phyloP scores from a whole-genome alignment of 2,329 filamentous ascomycete genomes.

The Aspergillus jensenii region DNA sequence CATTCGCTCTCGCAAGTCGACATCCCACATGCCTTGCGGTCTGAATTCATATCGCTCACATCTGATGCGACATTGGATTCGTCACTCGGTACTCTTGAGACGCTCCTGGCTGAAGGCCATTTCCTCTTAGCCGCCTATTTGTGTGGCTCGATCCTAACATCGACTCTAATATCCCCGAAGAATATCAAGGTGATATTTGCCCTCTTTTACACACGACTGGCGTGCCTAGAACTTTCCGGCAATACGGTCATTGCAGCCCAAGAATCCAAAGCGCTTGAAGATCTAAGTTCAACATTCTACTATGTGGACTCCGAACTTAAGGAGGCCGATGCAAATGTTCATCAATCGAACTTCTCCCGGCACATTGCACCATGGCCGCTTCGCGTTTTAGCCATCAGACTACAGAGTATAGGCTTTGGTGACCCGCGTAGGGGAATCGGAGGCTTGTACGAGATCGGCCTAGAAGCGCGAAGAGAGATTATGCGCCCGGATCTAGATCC shows the following conservation, averaged over 20 bases:
- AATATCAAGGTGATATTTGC: slow-evolving; percentile 69
- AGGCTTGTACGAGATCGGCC: slow-evolving; percentile 83
- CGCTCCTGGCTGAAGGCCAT: slow-evolving; percentile 69
- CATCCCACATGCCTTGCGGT: slow-evolving; percentile 66
- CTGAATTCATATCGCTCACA: slow-evolving; percentile 63
- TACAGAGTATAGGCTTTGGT: slow-evolving; percentile 82
- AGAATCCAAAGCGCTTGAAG: slow-evolving; percentile 63
- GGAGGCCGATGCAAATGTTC: slow-evolving; percentile 50
- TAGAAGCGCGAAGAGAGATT: slow-evolving; percentile 69
- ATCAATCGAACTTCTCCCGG: slow-evolving; percentile 63
- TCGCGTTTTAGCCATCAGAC: slow-evolving; percentile 75
- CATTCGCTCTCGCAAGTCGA: slow-evolving; percentile 70
- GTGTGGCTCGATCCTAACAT: slow-evolving; percentile 42
- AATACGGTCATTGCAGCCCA: slow-evolving; percentile 67
- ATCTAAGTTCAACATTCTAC: slow-evolving; percentile 59
- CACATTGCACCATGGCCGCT: slow-evolving; percentile 86
- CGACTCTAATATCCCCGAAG: slow-evolving; percentile 39
- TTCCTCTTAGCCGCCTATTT: slow-evolving; percentile 73
- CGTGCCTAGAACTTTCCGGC: slow-evolving; percentile 77
- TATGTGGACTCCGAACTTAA: slow-evolving; percentile 36
- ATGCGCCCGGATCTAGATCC: slow-evolving; percentile 51
- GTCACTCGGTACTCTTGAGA: slow-evolving; percentile 51
- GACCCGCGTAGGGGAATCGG: slow-evolving; percentile 83
- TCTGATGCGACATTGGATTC: slow-evolving; percentile 55
- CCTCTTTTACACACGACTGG: slow-evolving; percentile 76